Base-by-base conservation (phyloP, 2,329 filamentous ascomycete genomes). In the Penicillium brasilianum region DNA sequence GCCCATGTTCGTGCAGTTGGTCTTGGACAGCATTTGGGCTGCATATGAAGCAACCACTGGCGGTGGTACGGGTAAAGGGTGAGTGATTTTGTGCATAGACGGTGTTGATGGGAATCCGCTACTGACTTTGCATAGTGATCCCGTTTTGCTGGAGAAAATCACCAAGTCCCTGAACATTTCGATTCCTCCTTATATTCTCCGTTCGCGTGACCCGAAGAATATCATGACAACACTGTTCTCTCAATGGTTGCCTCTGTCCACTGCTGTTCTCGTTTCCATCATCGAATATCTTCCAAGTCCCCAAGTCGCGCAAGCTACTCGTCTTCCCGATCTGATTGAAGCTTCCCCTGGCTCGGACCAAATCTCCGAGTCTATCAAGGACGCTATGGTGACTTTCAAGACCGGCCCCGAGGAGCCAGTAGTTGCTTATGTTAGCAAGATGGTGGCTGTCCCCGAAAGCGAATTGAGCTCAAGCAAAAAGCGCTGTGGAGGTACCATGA, bases 381-480 rank as follows among this genome's bases (percentile, higher is more conserved):
- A 90, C n/a, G 92, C 94, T 5, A 94, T 98, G 88, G 79, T 90
- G 1, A 83, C 88, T 0, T 97, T 96, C 73, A 91, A 90, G 71
- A 86, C 86, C 3, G 84, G 83, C 0, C 83, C 85, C 41, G 83
- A 88, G 0, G 90, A 90, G 59, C 93, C 94, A 0, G 88, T 96
- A 0, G 92, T 99, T 1, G 94, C 92, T 9, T 99, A 97, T 67
- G 91, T 99, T 62, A 98, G 94, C 79, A 99, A 99, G 76, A 97
- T 99, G 93, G 91, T 98, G 1, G 95, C 95, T 0, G 85, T 99
- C 13, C 94, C 93, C 0, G 92, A 96, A 72, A 97, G 92, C 76
- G 94, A 99, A 70, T 82, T 99, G 5, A 91, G 92, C 0, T 87
- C 94, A 55, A 97, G 97, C 75, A 77, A 76, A 22, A 96, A 90